phyloP scores from a whole-genome alignment of 805 yeast species.

The Kodamaea leandrae region DNA sequence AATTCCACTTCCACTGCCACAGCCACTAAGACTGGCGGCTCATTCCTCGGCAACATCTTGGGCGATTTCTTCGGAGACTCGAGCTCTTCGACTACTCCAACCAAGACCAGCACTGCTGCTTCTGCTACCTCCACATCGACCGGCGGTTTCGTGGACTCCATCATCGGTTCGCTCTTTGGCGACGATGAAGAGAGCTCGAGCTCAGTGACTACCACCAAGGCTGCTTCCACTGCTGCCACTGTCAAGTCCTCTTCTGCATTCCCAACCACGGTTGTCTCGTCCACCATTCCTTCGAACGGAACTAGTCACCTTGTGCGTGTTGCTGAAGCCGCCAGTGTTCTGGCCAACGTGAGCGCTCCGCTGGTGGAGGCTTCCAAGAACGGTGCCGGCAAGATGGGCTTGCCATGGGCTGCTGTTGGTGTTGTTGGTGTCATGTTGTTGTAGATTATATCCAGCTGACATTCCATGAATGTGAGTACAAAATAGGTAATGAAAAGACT shows the following conservation, averaged over 20 bases:
- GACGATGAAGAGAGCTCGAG: constrained; percentile 4
- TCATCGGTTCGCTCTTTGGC: constrained; percentile 7
- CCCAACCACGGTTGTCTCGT: constrained; percentile 9
- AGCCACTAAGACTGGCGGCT: constrained; percentile 7
- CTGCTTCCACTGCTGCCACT: constrained; percentile 5
- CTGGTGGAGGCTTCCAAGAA: constrained; percentile 13
- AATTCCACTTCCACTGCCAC: constrained; percentile 6
- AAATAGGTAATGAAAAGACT: not conserved
- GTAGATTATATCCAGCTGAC: constrained; percentile 6
- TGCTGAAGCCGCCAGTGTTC: constrained; percentile 7
- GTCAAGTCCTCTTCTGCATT: constrained; percentile 1
- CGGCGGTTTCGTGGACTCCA: constrained; percentile 5
- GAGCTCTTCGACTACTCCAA: not conserved
- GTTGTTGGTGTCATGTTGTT: constrained; percentile 15
- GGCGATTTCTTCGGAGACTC: constrained; percentile 4
- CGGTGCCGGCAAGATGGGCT: constrained; percentile 7
- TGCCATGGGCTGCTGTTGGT: constrained; percentile 1
- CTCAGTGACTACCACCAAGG: constrained; percentile 2
- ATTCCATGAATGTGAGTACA: not conserved
- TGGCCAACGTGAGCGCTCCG: constrained; percentile 11
- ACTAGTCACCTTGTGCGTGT: not conserved
- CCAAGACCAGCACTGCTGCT: constrained; percentile 5
- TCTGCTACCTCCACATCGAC: constrained; percentile 5
- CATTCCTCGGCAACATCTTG: not conserved
- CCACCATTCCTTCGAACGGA: constrained; percentile 5